Percentiles rank a stretch among this genome's conserved stretches.
phyloP scores from a whole-genome alignment of 768 basidiomycete genomes.

The Mycena rosella region DNA sequence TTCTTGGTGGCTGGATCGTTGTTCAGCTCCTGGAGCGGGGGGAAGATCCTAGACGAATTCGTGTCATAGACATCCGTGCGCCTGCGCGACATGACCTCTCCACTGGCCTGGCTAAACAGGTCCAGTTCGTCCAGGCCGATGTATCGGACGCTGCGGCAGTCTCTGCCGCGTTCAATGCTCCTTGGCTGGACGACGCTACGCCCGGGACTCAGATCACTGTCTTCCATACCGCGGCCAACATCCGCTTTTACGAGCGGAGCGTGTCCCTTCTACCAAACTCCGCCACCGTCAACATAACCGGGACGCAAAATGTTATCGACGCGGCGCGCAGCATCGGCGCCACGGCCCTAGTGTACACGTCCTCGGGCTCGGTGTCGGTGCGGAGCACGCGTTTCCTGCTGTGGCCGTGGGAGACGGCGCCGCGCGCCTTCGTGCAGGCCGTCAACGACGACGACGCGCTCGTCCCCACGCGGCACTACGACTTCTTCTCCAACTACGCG shows the following conservation, averaged over 20 bases:
- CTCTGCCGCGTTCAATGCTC: constrained; percentile 69
- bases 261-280: constrained; percentile 65
- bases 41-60: constrained; percentile 73
- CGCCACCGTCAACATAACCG: constrained; percentile 71
- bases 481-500: constrained; percentile 87
- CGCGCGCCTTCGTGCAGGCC: constrained; percentile 69
- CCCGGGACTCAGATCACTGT: constrained; percentile 71
- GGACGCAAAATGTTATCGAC: constrained; percentile 75
- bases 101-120: constrained; percentile 62
- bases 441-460: constrained; percentile 70
- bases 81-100: constrained; percentile 70
- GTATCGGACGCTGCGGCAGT: constrained; percentile 67
- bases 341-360: constrained; percentile 74
- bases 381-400: constrained; percentile 71
- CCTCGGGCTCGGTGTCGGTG: constrained; percentile 76
- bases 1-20: constrained; percentile 85
- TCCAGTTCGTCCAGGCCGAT: constrained; percentile 72
- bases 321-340: constrained; percentile 70
- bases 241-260: constrained; percentile 82
- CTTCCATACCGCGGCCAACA: constrained; percentile 83
- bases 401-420: constrained; percentile 81
- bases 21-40: constrained; percentile 76
- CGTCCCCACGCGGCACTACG: constrained; percentile 65
- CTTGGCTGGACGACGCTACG: constrained; percentile 63
- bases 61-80: constrained; percentile 75